Evolutionary conservation across 225 moss, liverwort and hornwort genomes (phyloP).

Genomic region (Bryum argenteum): DNA sequence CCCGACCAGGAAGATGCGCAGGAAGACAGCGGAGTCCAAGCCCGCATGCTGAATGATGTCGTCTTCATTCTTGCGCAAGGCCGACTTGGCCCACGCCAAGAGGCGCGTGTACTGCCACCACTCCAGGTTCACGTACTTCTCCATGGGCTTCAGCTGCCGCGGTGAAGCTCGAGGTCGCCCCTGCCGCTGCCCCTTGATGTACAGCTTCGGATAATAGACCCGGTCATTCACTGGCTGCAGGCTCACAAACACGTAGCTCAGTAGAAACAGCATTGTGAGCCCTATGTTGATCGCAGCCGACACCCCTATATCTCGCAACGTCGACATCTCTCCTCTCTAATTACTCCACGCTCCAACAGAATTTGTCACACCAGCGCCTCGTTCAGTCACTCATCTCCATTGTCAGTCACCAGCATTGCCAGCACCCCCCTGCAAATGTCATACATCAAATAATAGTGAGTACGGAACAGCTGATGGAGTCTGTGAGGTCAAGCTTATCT

Average conservation of each 20-base stretch:
- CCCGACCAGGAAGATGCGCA: slow-evolving; percentile 73
- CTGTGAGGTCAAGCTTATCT: no score
- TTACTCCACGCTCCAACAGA: neutral
- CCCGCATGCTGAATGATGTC: slow-evolving; percentile 76
- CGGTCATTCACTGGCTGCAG: slow-evolving; percentile 73
- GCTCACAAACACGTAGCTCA: slow-evolving; percentile 59
- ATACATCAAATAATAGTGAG: no score
- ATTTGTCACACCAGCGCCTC: no score
- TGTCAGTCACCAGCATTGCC: no score
- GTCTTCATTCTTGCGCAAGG: slow-evolving; percentile 58
- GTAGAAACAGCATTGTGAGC: slow-evolving; percentile 46
- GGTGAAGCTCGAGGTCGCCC: slow-evolving; percentile 29
- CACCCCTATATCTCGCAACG: slow-evolving; percentile 54
- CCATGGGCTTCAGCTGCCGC: slow-evolving; percentile 38
- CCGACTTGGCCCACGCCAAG: slow-evolving; percentile 61
- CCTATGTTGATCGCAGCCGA: slow-evolving; percentile 59
- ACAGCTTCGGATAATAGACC: no score
- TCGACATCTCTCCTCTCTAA: slow-evolving; percentile 36
- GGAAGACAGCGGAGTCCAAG: slow-evolving; percentile 71
- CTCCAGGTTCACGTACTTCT: slow-evolving; percentile 56
- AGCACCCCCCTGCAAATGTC: no score
- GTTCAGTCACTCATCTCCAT: no score
- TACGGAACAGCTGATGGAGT: no score
- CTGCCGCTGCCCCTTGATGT: slow-evolving; percentile 64
- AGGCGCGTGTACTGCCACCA: slow-evolving; percentile 54